Evolutionary conservation across 148 eudicot genomes (phyloP), one percentile per base, ranked within the genome.

Genomic region (Nepenthes gracilis): DNA sequence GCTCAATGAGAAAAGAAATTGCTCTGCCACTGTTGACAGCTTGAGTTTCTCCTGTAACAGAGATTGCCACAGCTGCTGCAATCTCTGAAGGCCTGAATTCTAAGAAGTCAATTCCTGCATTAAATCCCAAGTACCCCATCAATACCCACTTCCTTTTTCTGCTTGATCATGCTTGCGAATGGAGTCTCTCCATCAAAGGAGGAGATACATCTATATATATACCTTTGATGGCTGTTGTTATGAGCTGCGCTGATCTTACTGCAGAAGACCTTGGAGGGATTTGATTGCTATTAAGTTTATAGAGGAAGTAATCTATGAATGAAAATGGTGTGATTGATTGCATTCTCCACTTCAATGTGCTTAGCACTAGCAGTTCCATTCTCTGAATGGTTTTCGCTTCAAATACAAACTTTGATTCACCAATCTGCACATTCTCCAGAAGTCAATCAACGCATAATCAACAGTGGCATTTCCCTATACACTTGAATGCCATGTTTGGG

Each of bases 11-110:
- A 57, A 69, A 50, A 67, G 83, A 74, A 56, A 82, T 55, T 65
- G 84, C 72, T 70, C 78, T 78, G 56, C 79, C 83, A 67, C 71
- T 64, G 67, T 85, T 84, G 50, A 70, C 67, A 57, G 73, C 69
- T 81, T 78, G 77, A 53, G 70, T 66, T 76, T 81, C 85, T 47
- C 60, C 67, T 56, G 74, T 71, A 61, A 85, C 87, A 77, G 74
- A 77, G 45, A 90, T 62, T 60, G 97, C 90, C 74, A 84, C 90
- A 72, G 92, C 92, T 79, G 97, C 97, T 76, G 97, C 92, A 62
- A 94, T 77, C 68, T 86, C 97, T 71, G 95, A 89, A 51, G 97
- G 88, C 81, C 68, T 89, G 85, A 82, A 94, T 75, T 89, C 86
- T 83, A 94, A 81, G 77, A 77, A 84, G 58, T 86, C 89, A 68